Evolutionary conservation across 352 stramenopile genomes (phyloP).

Genomic region (Phytophthora pistaciae): DNA sequence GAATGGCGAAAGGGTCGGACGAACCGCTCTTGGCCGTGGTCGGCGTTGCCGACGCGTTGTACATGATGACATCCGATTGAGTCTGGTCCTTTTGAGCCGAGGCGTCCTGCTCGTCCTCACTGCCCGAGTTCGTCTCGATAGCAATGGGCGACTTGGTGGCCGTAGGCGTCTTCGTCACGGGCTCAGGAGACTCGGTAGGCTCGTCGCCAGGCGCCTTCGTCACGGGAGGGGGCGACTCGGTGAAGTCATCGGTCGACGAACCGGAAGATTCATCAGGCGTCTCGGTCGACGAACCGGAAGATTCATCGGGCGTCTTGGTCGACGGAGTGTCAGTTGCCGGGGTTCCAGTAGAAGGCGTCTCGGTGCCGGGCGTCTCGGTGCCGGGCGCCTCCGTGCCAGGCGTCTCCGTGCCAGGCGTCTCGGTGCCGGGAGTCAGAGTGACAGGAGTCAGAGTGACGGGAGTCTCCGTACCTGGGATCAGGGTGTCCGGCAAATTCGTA

Average conservation of each 20-base stretch:
- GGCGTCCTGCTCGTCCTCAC: conserved; percentile 32
- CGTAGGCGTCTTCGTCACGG: conserved; percentile 25
- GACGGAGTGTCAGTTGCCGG: background rate
- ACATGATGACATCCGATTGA: conserved; percentile 64
- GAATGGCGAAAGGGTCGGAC: conserved; percentile 66
- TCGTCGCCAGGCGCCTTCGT: conserved; percentile 19
- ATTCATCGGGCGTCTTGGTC: conserved; percentile 9
- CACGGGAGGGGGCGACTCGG: conserved; percentile 29
- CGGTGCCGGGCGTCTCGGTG: conserved; percentile 10
- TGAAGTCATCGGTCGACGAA: conserved; percentile 1
- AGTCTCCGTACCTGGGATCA: conserved; percentile 6
- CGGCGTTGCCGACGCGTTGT: conserved; percentile 39
- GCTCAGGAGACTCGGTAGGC: conserved; percentile 26
- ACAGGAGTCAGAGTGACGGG: conserved; percentile 4
- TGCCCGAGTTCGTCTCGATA: conserved; percentile 52
- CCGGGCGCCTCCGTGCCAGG: conserved; percentile 7
- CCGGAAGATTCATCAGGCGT: conserved; percentile 20
- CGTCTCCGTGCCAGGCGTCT: conserved; percentile 7
- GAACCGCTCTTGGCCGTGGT: conserved; percentile 35
- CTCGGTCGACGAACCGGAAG: conserved; percentile 8
- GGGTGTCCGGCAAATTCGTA: conserved; percentile 13
- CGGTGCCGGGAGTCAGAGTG: conserved; percentile 14
- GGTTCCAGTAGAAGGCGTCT: conserved; percentile 16
- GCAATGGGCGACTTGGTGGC: conserved; percentile 46
- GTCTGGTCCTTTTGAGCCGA: conserved; percentile 46